Base-by-base conservation (phyloP, 2,329 filamentous ascomycete genomes). In the Hirsutella rhossiliensis region DNA sequence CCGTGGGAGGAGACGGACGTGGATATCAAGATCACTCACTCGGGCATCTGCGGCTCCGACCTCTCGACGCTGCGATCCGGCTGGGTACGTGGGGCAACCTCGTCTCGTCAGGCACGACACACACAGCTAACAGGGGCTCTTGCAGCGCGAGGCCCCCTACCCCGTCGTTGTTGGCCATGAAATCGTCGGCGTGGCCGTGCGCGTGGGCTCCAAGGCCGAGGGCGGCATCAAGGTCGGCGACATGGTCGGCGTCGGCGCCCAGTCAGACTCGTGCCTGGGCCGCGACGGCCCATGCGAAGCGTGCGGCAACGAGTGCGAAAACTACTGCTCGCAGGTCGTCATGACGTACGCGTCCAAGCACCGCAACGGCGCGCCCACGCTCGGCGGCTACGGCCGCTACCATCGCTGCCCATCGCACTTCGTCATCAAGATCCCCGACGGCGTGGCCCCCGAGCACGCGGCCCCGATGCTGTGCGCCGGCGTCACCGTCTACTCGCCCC, bases 401-500 rank as follows among this genome's bases (percentile, higher is more conserved):
- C 56, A 64, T 43, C 59, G 62, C 23, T 54, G 52, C 34, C 56
- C 57, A 7, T 58, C 56, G 11, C 58, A 59, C 47, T 85, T 84
- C 46, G 66, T 65, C 18, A 50, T 72, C 50, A 67, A 66, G 52
- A 68, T 72, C 40, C 68, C 68, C n/a, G 62, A 66, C 12, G 60
- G 58, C 3, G 46, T 72, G 6, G 51, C 57, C 3, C 61, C 60
- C 3, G 67, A 65, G 43, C 49, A 62, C 43, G 66, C 67, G 11
- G 69, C 82, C 17, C 81, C 82, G 4, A 78, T 87, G 73, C 67
- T 87, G 37, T 87, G 83, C 54, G 83, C 73, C 19, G 82, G 83
- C 13, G 71, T 86, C 30, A 87, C 83, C 0, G 67, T 81, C 7
- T 87, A 71, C 56, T 68, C 71, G 11, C 82, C 83, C 1, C 60